Evolutionary conservation across 371 early-diverging fungal genomes (phyloP).

Genomic region (Coemansia linderi): DNA sequence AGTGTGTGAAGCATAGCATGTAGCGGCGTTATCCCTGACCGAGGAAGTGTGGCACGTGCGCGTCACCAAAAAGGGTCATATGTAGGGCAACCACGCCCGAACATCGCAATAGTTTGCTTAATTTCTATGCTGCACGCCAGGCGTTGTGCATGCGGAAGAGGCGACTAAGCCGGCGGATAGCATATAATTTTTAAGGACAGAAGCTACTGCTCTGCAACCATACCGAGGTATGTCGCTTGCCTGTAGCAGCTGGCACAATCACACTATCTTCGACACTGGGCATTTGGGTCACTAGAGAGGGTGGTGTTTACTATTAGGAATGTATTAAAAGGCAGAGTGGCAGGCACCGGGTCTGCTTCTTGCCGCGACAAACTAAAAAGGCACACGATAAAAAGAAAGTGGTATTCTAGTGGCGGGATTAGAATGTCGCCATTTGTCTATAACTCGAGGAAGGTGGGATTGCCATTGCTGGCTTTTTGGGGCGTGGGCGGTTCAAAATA

Average conservation of each 20-base stretch:
- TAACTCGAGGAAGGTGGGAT: conserved; percentile 21
- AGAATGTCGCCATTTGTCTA: conserved; percentile 22
- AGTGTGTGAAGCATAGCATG: not conserved
- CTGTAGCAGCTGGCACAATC: not conserved
- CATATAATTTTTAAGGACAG: not conserved
- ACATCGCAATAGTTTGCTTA: not conserved
- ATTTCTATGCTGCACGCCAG: conserved; percentile 5
- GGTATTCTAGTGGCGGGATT: not conserved
- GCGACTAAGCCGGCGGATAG: not conserved
- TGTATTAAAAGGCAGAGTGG: not conserved
- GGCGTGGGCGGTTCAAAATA: conserved; percentile 45
- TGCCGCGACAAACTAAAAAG: not conserved
- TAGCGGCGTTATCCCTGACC: not conserved
- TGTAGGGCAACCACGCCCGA: not conserved
- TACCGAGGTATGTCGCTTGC: not conserved
- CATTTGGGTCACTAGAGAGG: not conserved
- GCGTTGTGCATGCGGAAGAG: conserved; percentile 4
- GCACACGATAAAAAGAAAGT: not conserved
- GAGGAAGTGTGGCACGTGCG: not conserved
- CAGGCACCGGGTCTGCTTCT: conserved; percentile 7
- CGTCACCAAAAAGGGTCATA: not conserved
- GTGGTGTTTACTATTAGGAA: not conserved
- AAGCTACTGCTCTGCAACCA: not conserved
- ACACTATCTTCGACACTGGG: not conserved
- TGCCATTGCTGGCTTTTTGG: conserved; percentile 49